Evolutionary conservation across 106 monocot genomes (phyloP).

Genomic region (Dendrobium huoshanense): DNA sequence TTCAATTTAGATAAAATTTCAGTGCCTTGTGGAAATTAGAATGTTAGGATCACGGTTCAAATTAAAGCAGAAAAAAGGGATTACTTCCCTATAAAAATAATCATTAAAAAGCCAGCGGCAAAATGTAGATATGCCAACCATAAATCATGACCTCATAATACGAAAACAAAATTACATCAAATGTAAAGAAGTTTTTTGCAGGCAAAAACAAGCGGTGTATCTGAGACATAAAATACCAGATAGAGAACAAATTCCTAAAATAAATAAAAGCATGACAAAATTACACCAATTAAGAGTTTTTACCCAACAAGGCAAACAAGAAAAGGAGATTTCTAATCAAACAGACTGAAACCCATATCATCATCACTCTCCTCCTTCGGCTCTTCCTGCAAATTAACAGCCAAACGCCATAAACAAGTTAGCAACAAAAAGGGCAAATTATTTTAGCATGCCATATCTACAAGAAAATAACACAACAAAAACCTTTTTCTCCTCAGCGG

Average conservation of each 20-base stretch:
- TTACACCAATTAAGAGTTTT: not conserved
- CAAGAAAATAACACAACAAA: not conserved
- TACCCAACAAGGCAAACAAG: not conserved
- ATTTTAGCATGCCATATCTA: not conserved
- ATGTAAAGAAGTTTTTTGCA: not conserved
- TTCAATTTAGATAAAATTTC: too few species aligned
- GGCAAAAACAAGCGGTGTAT: not conserved
- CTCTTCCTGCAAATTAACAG: slow-evolving; percentile 8
- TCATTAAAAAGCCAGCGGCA: too few species aligned
- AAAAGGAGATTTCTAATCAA: slow-evolving; percentile 12
- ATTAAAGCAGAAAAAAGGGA: too few species aligned
- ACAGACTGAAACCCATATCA: slow-evolving; percentile 22
- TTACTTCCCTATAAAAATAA: too few species aligned
- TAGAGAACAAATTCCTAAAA: not conserved
- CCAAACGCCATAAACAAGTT: not conserved
- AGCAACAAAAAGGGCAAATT: not conserved
- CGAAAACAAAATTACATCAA: not conserved
- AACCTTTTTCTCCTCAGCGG: slow-evolving; percentile 27
- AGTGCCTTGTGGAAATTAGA: too few species aligned
- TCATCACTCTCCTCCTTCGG: slow-evolving; percentile 21
- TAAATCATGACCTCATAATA: not conserved
- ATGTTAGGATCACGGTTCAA: too few species aligned
- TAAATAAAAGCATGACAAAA: not conserved
- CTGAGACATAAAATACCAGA: not conserved
- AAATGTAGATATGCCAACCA: too few species aligned